Evolutionary conservation across 2,329 filamentous ascomycete species (phyloP), one percentile per base, ranked within the genome.

Genomic region (Epichloe uncinata): DNA sequence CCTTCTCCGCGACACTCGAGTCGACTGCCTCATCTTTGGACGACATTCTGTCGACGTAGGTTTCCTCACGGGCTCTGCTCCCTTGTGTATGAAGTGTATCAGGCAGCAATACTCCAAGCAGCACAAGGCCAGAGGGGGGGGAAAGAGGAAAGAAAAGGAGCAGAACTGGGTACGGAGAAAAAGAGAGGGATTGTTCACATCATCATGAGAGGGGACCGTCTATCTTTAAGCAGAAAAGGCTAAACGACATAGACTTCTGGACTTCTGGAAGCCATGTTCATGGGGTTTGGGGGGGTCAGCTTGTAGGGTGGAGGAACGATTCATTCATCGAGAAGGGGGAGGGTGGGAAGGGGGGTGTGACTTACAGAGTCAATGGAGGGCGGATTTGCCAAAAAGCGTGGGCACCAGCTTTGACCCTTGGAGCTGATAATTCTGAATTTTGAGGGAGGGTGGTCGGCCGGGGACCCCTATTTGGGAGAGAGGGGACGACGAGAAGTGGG

Each of bases 1-100:
- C 57, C 52, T 60, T 60, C 43, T 60, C 58, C 37, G 50, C 16
- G 48, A 43, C 45, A 11, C 42, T 48, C n/a, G 52, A 47, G 42
- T 55, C 50, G 36, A 52, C 20, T 33, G 45, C 35, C 46, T 52
- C 47, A 18, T 56, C 51, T 47, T 56, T 55, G 50, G 52, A 57
- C 42, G 54, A 54, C 54, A 57, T 57, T 44, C 4, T 52, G 53
- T 30, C 42, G 34, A 33, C 9, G 13, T 42, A 15, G 18, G 13
- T 45, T 5, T 26, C 26, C n/a, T 16, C 37, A 43, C 30, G 44
- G 26, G 9, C 15, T 45, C 15, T 44, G 16, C 42, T 40, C 22
- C 30, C 26, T 16, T 40, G 18, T 26, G 40, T 42, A 15, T 15
- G 16, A 8, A 20, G n/a, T 48, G 4, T n/a, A 5, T 16, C 8